Base-by-base conservation (phyloP, 2,329 filamentous ascomycete genomes). In the Aureobasidium sp. region DNA sequence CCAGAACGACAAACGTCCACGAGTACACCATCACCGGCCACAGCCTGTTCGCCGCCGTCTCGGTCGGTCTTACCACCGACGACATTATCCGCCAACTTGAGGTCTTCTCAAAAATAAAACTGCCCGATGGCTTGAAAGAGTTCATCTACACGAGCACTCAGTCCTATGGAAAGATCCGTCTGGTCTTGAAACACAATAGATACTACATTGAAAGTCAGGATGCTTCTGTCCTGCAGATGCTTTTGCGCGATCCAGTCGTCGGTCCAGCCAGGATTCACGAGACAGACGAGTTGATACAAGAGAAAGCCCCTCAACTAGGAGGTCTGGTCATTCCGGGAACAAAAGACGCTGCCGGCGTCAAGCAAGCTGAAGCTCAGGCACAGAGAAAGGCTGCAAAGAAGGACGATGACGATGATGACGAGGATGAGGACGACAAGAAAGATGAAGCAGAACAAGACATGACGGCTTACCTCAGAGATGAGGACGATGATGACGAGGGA, bases 131-230 rank as follows among this genome's bases (percentile, higher is more conserved):
- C 50, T 89, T 97, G 63, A 83, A 86, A 63, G 78, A 84, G 9
- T 96, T 93, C 72, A 93, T 88, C 65, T 79, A 93, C 65, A 85
- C 85, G 63, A 94, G 90, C 64, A 95, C 91, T 6, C 86, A 89
- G 65, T 94, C 89, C 57, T 97, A 94, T 71, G 94, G 94, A 65
- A 97, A 96, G 74, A 91, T 96, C 60, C 94, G 96, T 73, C 83
- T 97, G 57, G 94, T 97, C 46, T 75, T 97, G 64, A 95, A 96
- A 73, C 89, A 96, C 68, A 97, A 93, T 64, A 89, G 90, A 65
- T 96, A 95, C 74, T 96, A 88, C 67, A 86, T 97, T 63, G 94
- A 99, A 74, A 96, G 89, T 68, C 87, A 89, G 21, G 93, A 97
- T 72, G 87, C 91, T 13, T 81, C 86, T 11, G 89, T 96, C 71